phyloP scores from a whole-genome alignment of 179 eudicot species.

The Amaranthus tricolor region DNA sequence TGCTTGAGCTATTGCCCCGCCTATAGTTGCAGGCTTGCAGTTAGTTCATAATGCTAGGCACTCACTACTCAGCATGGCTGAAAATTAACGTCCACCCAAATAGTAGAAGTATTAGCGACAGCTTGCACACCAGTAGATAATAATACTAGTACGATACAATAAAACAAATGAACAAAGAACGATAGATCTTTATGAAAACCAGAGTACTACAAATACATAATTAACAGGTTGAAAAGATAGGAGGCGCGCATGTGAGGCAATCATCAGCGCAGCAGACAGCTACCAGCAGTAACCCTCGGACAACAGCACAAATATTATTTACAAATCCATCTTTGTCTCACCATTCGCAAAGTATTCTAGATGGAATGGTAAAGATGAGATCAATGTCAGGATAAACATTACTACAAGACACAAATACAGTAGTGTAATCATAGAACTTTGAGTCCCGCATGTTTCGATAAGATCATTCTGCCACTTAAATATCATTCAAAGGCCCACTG shows the following conservation, averaged over 20 bases:
- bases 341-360: conserved; percentile 9
- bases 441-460: not conserved
- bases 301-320: conserved; percentile 2
- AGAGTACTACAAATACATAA: not conserved
- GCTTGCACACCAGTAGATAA: not conserved
- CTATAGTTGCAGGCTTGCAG: too few species aligned
- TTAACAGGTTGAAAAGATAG: not conserved
- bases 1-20: too few species aligned
- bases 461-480: not conserved
- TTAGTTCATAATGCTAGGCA: too few species aligned
- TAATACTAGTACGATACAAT: too few species aligned
- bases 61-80: too few species aligned
- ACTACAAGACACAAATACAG: not conserved
- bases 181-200: not conserved
- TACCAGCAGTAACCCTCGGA: conserved; percentile 11
- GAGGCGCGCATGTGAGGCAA: not conserved
- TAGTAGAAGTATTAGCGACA: too few species aligned
- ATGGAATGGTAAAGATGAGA: not conserved
- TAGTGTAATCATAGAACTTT: not conserved
- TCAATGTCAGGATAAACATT: not conserved
- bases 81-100: too few species aligned
- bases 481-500: conserved; percentile 37
- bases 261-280: not conserved
- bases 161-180: too few species aligned
- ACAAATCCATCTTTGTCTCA: conserved; percentile 17